Base-by-base conservation (phyloP, 768 basidiomycete genomes). In the Cystobasidiopsis lactophilus region DNA sequence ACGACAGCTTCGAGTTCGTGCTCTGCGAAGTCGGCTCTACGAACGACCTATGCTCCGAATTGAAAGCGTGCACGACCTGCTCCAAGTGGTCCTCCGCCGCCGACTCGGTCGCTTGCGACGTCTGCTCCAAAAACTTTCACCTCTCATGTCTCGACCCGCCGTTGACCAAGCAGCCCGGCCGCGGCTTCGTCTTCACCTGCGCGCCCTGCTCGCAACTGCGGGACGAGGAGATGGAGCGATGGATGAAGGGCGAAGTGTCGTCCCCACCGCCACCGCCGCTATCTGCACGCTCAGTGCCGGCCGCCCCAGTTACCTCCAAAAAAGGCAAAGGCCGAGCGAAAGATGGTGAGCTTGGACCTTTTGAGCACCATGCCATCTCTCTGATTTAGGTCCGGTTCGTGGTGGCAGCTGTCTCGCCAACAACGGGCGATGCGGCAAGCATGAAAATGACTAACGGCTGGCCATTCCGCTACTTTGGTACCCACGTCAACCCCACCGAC, bases 101-200 rank as follows among this genome's bases (percentile, higher is more conserved):
- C 57, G 85, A 89, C 61, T 79, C 82, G 7, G 83, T 91, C 51
- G 79, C 78, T 64, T 91, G 85, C 69, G 83, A 84, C 64, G 73
- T 80, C 44, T 96, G 91, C 74, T 85, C 86, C 69, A 77, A 76
- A 51, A 82, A 78, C 69, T 96, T 88, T 69, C 91, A 96, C 67
- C 91, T 95, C 82, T 66, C 73, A 53, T 96, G 91, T 64, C 81
- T 93, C 50, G 80, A 84, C 58, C 91, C 91, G 23, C 91, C 91
- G 2, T 70, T 96, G 7, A 70, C 74, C 18, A 80, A 81, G 2
- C 95, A 95, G 66, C 91, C 91, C 14, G 85, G 86, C 23, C 77
- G 85, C 57, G 91, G 91, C 41, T 96, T 95, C 68, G 85, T 84
- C 21, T 96, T 91, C 91, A 85, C 86, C 10, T 96, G 91, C 62